A percentile compares a stretch with the other conserved stretches of the same genome.
Evolutionary conservation across 345 rosid genomes (phyloP).

Genomic region (Populus pruinosa): DNA sequence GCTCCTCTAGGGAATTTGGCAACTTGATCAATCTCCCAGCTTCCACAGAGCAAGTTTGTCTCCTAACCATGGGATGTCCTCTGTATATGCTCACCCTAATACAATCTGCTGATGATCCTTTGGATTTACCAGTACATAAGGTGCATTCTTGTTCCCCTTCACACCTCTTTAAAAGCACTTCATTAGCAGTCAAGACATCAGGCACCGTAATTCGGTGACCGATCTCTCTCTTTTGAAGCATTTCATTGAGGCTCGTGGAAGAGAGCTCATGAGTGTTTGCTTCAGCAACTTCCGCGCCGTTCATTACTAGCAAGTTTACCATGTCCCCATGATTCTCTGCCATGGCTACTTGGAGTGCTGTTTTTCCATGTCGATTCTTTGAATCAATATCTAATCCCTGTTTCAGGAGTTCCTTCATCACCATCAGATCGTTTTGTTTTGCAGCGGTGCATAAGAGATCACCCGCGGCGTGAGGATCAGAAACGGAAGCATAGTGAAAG

Average conservation of each 20-base stretch:
- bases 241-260: slow-evolving; percentile 31
- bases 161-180: slow-evolving; percentile 23
- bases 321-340: slow-evolving; percentile 52
- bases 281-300: slow-evolving; percentile 54
- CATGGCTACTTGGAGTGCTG: slow-evolving; percentile 64
- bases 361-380: slow-evolving; percentile 51
- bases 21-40: slow-evolving; percentile 61
- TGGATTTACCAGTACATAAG: neutral
- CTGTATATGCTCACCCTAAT: slow-evolving; percentile 65
- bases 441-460: no score
- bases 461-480: no score
- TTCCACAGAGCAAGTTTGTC: slow-evolving; percentile 31
- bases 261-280: slow-evolving; percentile 23
- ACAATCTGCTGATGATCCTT: neutral
- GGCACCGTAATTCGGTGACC: slow-evolving; percentile 39
- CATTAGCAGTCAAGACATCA: slow-evolving; percentile 14
- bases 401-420: slow-evolving; percentile 56
- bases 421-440: slow-evolving; percentile 31
- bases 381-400: slow-evolving; percentile 55
- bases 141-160: slow-evolving; percentile 23
- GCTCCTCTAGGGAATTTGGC: slow-evolving; percentile 67
- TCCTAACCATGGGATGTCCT: slow-evolving; percentile 70
- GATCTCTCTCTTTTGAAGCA: slow-evolving; percentile 41
- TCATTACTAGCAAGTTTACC: slow-evolving; percentile 59
- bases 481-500: slow-evolving; percentile 53